These are phyloP conservation scores for Saturnispora quitensis DNA, from an alignment of 805 yeast genomes.

Conservation along the genomic window DNA sequence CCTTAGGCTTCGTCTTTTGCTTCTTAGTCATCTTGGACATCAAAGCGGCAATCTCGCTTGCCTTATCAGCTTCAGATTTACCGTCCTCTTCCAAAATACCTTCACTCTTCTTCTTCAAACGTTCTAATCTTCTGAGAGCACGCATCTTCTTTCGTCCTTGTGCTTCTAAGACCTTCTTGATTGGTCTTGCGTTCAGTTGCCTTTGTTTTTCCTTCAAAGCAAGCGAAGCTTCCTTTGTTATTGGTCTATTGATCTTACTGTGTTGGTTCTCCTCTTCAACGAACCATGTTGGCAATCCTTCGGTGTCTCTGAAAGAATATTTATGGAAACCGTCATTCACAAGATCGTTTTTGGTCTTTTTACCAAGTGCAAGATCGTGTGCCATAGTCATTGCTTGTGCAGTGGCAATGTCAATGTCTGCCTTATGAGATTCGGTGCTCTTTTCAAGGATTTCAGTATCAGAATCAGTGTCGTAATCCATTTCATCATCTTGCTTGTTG, in stretches of 20 bases:
- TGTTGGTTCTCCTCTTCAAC: conserved; percentile 84
- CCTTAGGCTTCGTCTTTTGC: conserved; percentile 63
- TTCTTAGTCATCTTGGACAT: conserved; percentile 75
- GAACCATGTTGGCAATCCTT: conserved; percentile 95
- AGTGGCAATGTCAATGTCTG: conserved; percentile 75
- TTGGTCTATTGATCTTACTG: conserved; percentile 79
- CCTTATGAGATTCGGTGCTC: conserved; percentile 39
- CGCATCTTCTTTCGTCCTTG: conserved; percentile 93
- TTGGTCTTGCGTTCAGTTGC: conserved; percentile 92
- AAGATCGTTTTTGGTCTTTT: conserved; percentile 72
- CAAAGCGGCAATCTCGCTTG: conserved; percentile 82
- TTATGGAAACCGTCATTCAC: conserved; percentile 90
- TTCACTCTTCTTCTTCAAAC: conserved; percentile 87
- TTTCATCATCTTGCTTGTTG: conserved; percentile 28
- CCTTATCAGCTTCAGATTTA: conserved; percentile 88
- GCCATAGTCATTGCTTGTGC: conserved; percentile 98
- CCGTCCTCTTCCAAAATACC: conserved; percentile 78
- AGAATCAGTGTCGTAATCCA: conserved; percentile 38
- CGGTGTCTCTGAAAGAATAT: conserved; percentile 84
- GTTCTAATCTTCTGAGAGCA: conserved; percentile 78
- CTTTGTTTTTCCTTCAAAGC: conserved; percentile 68
- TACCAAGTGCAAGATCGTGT: conserved; percentile 88
- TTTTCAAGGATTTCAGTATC: conserved; percentile 43
- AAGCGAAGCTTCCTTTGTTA: conserved; percentile 86
- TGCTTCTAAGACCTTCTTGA: conserved; percentile 97